phyloP scores from a whole-genome alignment of 768 basidiomycete genomes.

The Macrocybe gigantea region DNA sequence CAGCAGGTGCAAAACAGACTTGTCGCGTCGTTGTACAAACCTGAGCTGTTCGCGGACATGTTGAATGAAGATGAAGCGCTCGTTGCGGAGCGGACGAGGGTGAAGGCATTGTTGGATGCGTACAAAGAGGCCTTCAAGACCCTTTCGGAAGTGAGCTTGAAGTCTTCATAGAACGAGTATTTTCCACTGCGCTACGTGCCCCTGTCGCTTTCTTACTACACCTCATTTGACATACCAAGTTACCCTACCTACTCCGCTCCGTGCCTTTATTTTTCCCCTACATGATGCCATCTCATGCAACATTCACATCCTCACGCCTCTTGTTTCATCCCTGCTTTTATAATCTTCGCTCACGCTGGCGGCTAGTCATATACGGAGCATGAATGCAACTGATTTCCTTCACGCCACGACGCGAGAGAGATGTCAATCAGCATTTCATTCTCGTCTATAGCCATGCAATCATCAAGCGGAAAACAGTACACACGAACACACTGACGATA shows the following conservation, averaged over 20 bases:
- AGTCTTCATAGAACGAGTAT: conserved; percentile 37
- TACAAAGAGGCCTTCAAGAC: conserved; percentile 94
- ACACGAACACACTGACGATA: conserved; percentile 14
- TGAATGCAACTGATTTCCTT: too few species aligned
- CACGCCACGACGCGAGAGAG: background rate
- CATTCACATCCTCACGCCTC: too few species aligned
- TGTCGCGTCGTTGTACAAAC: conserved; percentile 93
- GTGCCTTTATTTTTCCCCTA: too few species aligned
- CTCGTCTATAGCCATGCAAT: conserved; percentile 14
- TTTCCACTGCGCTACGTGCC: too few species aligned
- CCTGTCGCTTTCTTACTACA: too few species aligned
- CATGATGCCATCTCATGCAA: too few species aligned
- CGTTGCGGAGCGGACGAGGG: conserved; percentile 87
- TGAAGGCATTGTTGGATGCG: conserved; percentile 92
- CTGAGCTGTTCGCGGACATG: conserved; percentile 84
- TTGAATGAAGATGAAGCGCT: conserved; percentile 94
- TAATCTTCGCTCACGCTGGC: too few species aligned
- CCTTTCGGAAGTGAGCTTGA: conserved; percentile 76
- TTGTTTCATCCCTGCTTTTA: too few species aligned
- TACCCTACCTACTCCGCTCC: too few species aligned
- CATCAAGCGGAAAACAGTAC: conserved; percentile 10
- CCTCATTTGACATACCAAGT: too few species aligned
- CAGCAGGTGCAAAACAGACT: conserved; percentile 95
- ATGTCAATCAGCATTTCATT: conserved; percentile 10
- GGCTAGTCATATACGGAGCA: too few species aligned